Conservation (phyloP, 257 asterid species). For the Linaria vulgaris region DNA sequence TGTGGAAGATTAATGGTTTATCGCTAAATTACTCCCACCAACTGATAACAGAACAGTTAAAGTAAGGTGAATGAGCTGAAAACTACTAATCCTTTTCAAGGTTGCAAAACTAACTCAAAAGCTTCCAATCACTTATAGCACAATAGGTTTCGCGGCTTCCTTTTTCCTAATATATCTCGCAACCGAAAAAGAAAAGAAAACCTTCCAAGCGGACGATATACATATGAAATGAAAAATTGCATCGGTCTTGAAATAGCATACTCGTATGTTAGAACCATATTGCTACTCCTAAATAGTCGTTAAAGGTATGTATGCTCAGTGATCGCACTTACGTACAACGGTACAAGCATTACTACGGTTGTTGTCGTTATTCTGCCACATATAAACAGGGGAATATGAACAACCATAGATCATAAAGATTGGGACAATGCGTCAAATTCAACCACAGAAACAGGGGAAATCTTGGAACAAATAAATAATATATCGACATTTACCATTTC, state of each 20-base stretch:
- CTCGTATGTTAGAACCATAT: no score
- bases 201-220: background rate
- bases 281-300: no score
- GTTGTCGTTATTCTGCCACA: no score
- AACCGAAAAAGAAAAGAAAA: no score
- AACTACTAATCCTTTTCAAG: no score
- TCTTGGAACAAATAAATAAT: slow-evolving; percentile 1
- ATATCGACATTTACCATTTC: slow-evolving; percentile 51
- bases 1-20: background rate
- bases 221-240: background rate
- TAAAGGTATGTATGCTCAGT: no score
- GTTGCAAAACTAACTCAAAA: background rate
- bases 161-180: no score
- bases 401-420: background rate
- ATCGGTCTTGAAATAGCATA: background rate
- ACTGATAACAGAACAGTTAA: background rate
- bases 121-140: slow-evolving; percentile 1
- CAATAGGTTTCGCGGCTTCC: background rate
- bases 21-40: background rate
- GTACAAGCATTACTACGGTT: no score
- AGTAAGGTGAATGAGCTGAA: background rate
- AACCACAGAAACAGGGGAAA: no score
- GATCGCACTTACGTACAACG: no score
- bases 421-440: background rate
- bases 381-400: no score